These are phyloP conservation scores for Quaeritorhiza haematococci DNA, from an alignment of 371 early-diverging fungal species.

Conservation along the genomic window DNA sequence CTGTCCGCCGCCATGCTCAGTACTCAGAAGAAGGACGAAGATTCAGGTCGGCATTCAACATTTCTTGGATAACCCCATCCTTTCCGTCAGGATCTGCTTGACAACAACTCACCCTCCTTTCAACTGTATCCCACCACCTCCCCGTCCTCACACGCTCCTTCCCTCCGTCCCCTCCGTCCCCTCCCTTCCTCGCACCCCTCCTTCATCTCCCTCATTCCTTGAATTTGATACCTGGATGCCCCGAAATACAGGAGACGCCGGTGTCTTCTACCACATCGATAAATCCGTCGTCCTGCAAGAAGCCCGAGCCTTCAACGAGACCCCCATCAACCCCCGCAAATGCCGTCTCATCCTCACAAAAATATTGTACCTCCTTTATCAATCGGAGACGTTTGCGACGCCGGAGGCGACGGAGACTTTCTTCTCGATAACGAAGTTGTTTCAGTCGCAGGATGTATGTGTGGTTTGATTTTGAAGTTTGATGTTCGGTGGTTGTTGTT, in stretches of 20 bases:
- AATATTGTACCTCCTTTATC: constrained; percentile 85
- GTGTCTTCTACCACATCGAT: constrained; percentile 64
- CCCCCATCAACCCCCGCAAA: constrained; percentile 91
- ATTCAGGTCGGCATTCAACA: too few relatives aligned
- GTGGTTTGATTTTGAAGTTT: too few relatives aligned
- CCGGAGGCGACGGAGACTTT: constrained; percentile 95
- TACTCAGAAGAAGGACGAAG: too few relatives aligned
- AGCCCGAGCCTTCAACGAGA: constrained; percentile 92
- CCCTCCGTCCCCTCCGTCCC: too few relatives aligned
- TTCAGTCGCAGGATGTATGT: constrained; percentile 92
- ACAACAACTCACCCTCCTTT: too few relatives aligned
- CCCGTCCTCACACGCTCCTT: too few relatives aligned
- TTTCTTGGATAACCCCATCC: too few relatives aligned
- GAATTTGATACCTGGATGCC: constrained; percentile 6
- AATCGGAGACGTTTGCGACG: constrained; percentile 80
- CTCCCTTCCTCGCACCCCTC: neutral
- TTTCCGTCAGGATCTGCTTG: too few relatives aligned
- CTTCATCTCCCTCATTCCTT: neutral
- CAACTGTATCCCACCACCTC: too few relatives aligned
- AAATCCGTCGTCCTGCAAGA: constrained; percentile 93
- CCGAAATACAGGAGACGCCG: constrained; percentile 10
- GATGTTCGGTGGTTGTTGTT: neutral
- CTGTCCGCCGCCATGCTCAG: too few relatives aligned
- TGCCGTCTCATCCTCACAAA: constrained; percentile 89
- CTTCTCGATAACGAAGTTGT: constrained; percentile 94